A percentile compares a stretch with the other conserved stretches of the same genome.
phyloP scores from a whole-genome alignment of 495 filamentous ascomycete genomes.

The Penicillium nucicola region DNA sequence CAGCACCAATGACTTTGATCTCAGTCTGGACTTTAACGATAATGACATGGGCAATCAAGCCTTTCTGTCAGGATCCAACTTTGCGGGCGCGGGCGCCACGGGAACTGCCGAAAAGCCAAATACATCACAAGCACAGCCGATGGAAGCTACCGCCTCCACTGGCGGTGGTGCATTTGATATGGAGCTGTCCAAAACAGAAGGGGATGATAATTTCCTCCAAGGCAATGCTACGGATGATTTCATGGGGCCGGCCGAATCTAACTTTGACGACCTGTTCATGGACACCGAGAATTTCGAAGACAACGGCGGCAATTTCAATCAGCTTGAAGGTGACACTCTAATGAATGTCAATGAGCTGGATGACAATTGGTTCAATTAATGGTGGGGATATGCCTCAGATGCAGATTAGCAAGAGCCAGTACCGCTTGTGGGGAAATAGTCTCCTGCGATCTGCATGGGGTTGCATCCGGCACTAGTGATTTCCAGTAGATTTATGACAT shows the following conservation, averaged over 20 bases:
- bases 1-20: conserved; percentile 39
- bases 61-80: conserved; percentile 37
- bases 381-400: too few species aligned
- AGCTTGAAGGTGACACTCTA: conserved; percentile 39
- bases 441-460: conserved; percentile 15
- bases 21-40: conserved; percentile 45
- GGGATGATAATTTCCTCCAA: conserved; percentile 12
- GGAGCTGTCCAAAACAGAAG: conserved; percentile 33
- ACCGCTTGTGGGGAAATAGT: conserved; percentile 2
- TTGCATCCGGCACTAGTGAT: conserved; percentile 1
- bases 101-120: conserved; percentile 17
- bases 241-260: conserved; percentile 46
- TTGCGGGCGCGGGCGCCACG: conserved; percentile 20
- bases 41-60: conserved; percentile 45
- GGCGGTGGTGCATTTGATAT: conserved; percentile 44
- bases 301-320: conserved; percentile 32
- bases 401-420: too few species aligned
- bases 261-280: conserved; percentile 50
- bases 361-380: conserved; percentile 43
- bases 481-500: too few species aligned
- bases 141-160: conserved; percentile 29
- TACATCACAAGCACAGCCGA: conserved; percentile 25
- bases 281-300: conserved; percentile 39
- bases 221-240: conserved; percentile 31
- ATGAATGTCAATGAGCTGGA: conserved; percentile 45